Evolutionary conservation across 768 basidiomycete species (phyloP).

Genomic region (Suillus americanus): DNA sequence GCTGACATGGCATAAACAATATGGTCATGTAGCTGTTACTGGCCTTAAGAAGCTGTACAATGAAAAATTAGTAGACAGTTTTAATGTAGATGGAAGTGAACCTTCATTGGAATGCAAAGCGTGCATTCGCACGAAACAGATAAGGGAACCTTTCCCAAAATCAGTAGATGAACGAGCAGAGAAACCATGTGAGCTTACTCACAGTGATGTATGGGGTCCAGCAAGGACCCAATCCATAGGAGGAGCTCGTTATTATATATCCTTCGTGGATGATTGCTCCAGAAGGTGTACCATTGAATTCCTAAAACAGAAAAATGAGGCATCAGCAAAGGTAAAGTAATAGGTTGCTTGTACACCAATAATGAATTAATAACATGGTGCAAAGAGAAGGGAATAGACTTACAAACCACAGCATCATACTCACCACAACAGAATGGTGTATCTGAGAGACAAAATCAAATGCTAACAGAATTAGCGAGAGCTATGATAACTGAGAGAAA

Average conservation of each 20-base stretch:
- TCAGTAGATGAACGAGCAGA: too few relatives aligned
- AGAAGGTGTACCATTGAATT: slow-evolving; percentile 13
- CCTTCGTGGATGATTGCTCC: slow-evolving; percentile 19
- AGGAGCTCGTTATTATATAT: slow-evolving; percentile 24
- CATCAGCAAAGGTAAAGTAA: slow-evolving; percentile 17
- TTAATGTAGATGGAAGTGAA: too few relatives aligned
- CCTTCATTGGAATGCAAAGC: too few relatives aligned
- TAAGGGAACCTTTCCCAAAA: too few relatives aligned
- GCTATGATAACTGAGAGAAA: slow-evolving; percentile 31
- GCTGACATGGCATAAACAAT: too few relatives aligned
- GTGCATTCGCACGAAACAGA: too few relatives aligned
- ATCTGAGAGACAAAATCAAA: slow-evolving; percentile 39
- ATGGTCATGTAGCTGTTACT: too few relatives aligned
- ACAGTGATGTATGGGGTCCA: slow-evolving; percentile 29
- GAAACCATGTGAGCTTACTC: neutral
- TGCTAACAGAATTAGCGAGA: slow-evolving; percentile 25
- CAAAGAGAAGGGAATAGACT: slow-evolving; percentile 23
- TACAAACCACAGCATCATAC: slow-evolving; percentile 35
- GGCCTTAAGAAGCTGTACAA: too few relatives aligned
- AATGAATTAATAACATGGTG: slow-evolving; percentile 20
- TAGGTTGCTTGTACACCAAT: slow-evolving; percentile 22
- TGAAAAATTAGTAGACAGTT: too few relatives aligned
- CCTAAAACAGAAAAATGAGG: slow-evolving; percentile 22
- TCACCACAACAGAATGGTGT: slow-evolving; percentile 37
- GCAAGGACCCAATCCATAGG: slow-evolving; percentile 13